Conservation (phyloP, 805 yeast species). For the Pichia nakasei region DNA sequence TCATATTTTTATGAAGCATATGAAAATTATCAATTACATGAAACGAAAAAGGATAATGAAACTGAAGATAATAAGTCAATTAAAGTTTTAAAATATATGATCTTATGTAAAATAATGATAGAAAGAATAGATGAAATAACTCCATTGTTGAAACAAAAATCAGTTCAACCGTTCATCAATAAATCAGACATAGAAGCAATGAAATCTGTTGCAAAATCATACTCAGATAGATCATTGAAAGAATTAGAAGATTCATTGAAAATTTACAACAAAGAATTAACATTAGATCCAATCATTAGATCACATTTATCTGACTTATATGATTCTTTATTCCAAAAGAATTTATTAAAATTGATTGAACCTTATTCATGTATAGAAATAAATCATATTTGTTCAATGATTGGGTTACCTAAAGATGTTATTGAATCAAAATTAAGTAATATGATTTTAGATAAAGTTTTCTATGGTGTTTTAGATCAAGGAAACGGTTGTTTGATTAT, state of each 20-base stretch:
- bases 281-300: constrained; percentile 80
- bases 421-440: constrained; percentile 92
- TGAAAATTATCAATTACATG: constrained; percentile 65
- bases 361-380: constrained; percentile 96
- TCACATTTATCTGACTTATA: constrained; percentile 88
- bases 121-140: constrained; percentile 81
- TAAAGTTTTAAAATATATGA: constrained; percentile 82
- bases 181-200: constrained; percentile 90
- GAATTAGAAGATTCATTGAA: constrained; percentile 83
- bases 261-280: constrained; percentile 63
- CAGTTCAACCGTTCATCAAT: constrained; percentile 31
- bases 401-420: constrained; percentile 79
- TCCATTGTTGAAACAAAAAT: constrained; percentile 64
- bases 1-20: constrained; percentile 93
- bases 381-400: constrained; percentile 74
- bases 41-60: constrained; percentile 14
- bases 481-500: constrained; percentile 96
- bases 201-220: constrained; percentile 88
- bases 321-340: constrained; percentile 88
- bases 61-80: constrained; percentile 36
- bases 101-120: constrained; percentile 87
- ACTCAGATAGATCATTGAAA: constrained; percentile 78
- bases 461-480: constrained; percentile 94
- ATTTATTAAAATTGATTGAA: constrained; percentile 87
- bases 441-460: constrained; percentile 93